These are phyloP conservation scores for Nicotiana undulata DNA, from an alignment of 257 asterid genomes.

Conservation along the genomic window DNA sequence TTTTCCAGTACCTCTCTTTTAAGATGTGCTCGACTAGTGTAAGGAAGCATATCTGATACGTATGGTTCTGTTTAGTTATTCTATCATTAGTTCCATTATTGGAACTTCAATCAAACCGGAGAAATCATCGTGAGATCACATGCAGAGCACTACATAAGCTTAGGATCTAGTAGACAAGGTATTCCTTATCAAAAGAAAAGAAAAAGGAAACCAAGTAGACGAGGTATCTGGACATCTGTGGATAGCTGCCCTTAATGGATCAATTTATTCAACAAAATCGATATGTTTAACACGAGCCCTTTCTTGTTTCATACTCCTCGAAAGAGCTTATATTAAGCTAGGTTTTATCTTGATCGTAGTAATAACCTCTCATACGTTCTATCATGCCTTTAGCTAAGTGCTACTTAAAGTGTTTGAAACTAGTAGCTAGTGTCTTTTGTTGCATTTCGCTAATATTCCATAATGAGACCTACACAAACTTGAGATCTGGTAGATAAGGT, in stretches of 20 bases:
- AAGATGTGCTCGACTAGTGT: neutral
- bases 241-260: neutral
- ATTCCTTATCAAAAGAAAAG: neutral
- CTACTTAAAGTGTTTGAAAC: neutral
- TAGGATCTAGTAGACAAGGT: neutral
- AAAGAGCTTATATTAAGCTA: neutral
- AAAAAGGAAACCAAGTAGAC: too few relatives aligned
- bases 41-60: neutral
- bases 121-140: neutral
- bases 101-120: neutral
- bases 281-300: neutral
- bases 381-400: neutral
- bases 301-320: neutral
- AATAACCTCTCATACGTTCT: neutral
- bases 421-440: neutral
- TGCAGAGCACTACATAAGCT: neutral
- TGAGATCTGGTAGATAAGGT: neutral
- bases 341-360: neutral
- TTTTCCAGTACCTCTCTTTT: neutral
- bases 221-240: neutral
- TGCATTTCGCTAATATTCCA: neutral
- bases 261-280: neutral
- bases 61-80: neutral
- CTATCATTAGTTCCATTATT: neutral
- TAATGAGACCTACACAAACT: neutral